Percentiles rank a stretch among this genome's conserved stretches.
Conservation (phyloP, 148 eudicot species). For the Fagopyrum tataricum region DNA sequence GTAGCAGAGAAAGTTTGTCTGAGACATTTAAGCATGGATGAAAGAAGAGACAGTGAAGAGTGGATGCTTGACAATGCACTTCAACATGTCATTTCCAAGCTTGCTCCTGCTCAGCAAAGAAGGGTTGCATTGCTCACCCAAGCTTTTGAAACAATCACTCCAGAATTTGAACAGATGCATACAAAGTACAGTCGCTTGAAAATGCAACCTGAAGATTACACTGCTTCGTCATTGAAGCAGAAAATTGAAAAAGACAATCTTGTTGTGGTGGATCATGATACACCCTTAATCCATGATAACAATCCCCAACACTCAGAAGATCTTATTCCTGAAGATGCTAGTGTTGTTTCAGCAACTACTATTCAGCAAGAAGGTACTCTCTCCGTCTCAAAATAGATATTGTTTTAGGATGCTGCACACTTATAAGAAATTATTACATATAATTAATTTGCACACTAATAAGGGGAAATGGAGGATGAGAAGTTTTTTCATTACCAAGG, state of each 20-base stretch:
- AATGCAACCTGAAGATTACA: constrained; percentile 12
- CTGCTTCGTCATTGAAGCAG: constrained; percentile 3
- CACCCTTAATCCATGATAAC: constrained; percentile 3
- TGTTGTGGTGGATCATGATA: constrained; percentile 11
- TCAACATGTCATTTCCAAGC: constrained; percentile 55
- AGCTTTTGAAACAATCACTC: constrained; percentile 34
- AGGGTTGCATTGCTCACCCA: constrained; percentile 32
- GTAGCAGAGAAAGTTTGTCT: constrained; percentile 53
- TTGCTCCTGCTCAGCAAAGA: constrained; percentile 43
- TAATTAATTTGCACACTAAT: too few relatives aligned
- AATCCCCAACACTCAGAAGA: constrained; percentile 12
- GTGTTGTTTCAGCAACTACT: background rate
- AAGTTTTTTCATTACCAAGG: too few relatives aligned
- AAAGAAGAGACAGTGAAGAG: constrained; percentile 54
- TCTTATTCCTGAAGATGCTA: background rate
- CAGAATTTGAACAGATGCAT: constrained; percentile 20
- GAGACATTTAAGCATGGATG: constrained; percentile 48
- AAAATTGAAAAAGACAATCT: constrained; percentile 2
- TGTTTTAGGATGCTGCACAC: too few relatives aligned
- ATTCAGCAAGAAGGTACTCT: background rate
- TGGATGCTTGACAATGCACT: constrained; percentile 99
- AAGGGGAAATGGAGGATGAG: too few relatives aligned
- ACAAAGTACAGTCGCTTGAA: constrained; percentile 13
- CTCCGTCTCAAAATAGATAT: too few relatives aligned
- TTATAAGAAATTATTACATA: too few relatives aligned